Conservation (phyloP, 768 basidiomycete genomes). For the Suillus occidentalis region DNA sequence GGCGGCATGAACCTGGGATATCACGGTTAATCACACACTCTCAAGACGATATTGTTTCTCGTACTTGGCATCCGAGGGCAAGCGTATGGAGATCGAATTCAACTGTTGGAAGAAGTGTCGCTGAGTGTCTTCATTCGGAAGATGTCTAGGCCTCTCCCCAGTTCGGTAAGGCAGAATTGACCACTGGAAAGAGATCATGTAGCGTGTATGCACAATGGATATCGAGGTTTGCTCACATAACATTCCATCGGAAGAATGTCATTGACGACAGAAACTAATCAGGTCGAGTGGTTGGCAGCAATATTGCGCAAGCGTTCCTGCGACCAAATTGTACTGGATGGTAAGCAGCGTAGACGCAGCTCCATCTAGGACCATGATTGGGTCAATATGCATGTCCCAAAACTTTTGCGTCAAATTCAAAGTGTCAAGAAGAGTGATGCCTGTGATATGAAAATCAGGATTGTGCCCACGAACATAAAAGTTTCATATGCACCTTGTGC, state of each 20-base stretch:
- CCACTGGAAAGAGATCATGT: conserved; percentile 28
- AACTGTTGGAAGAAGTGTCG: conserved; percentile 38
- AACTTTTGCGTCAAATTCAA: conserved; percentile 32
- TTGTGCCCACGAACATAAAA: too few species aligned
- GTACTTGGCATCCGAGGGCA: conserved; percentile 39
- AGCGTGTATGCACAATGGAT: too few species aligned
- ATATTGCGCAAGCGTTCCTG: conserved; percentile 37
- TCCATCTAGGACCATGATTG: conserved; percentile 30
- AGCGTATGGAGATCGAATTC: conserved; percentile 39
- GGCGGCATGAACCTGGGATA: conserved; percentile 45
- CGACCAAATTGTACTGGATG: conserved; percentile 39
- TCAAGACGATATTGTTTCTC: neutral
- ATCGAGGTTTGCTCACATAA: neutral
- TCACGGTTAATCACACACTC: neutral
- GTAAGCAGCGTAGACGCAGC: conserved; percentile 34
- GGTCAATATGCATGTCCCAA: conserved; percentile 39
- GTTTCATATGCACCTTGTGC: neutral
- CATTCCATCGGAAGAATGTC: conserved; percentile 26
- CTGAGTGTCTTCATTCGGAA: conserved; percentile 44
- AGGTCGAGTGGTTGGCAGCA: conserved; percentile 16
- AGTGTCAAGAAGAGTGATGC: conserved; percentile 33
- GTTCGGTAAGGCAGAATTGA: conserved; percentile 45
- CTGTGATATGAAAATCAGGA: conserved; percentile 16
- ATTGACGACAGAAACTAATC: conserved; percentile 26
- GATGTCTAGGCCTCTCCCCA: conserved; percentile 48